phyloP scores from a whole-genome alignment of 2,329 filamentous ascomycete genomes.

The Botryotinia narcissicola region DNA sequence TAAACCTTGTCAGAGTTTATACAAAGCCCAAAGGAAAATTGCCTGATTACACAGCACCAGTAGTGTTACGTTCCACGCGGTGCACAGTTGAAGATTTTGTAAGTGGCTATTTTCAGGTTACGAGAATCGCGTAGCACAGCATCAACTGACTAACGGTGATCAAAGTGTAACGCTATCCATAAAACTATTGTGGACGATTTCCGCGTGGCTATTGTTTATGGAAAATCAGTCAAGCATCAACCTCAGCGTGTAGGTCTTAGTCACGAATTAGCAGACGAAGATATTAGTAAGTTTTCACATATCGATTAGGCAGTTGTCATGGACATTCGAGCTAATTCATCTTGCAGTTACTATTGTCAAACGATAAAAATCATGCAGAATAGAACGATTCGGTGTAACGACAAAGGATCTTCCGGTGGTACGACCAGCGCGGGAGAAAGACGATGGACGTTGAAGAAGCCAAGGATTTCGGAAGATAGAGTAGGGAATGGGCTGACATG shows the following conservation, averaged over 20 bases:
- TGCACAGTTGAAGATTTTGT: constrained; percentile 98
- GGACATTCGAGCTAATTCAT: neutral
- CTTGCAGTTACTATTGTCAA: constrained; percentile 62
- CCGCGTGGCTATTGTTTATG: constrained; percentile 93
- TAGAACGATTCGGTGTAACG: constrained; percentile 9
- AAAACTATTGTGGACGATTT: constrained; percentile 95
- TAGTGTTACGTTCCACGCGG: constrained; percentile 77
- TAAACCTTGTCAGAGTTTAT: constrained; percentile 88
- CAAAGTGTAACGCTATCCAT: constrained; percentile 95
- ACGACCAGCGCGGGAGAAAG: constrained; percentile 4
- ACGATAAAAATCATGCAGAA: constrained; percentile 45
- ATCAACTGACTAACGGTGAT: constrained; percentile 23
- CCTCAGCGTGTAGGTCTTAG: constrained; percentile 89
- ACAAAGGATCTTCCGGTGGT: constrained; percentile 12
- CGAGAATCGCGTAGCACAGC: constrained; percentile 9
- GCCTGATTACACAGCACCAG: constrained; percentile 88
- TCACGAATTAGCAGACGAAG: constrained; percentile 92
- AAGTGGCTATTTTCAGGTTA: constrained; percentile 45
- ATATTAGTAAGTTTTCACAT: constrained; percentile 60
- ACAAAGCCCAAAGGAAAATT: constrained; percentile 96
- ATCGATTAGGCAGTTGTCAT: neutral
- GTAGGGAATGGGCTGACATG: constrained; percentile 5
- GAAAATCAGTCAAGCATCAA: constrained; percentile 97
- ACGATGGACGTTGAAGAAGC: neutral
- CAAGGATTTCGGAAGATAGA: neutral